Percentiles rank a stretch among this genome's conserved stretches.
Conservation (phyloP, 2,329 filamentous ascomycete genomes). For the Pestalotiopsis sp. region DNA sequence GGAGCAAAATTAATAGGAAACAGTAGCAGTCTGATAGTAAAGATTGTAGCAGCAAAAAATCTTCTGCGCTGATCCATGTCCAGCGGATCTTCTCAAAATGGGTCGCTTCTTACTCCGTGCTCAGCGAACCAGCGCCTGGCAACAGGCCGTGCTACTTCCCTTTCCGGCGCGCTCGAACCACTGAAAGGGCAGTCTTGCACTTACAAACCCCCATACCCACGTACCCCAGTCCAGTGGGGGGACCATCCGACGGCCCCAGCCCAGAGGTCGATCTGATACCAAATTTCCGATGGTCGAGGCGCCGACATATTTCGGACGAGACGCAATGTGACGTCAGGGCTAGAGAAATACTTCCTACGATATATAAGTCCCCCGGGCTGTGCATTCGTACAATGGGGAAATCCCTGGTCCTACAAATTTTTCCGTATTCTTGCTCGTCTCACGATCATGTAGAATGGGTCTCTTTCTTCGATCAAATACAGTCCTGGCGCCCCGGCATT, state of each 20-base stretch:
- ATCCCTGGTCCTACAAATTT: background rate
- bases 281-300: background rate
- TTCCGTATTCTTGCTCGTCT: background rate
- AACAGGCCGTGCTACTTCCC: background rate
- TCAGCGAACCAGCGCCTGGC: background rate
- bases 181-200: background rate
- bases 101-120: background rate
- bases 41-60: no score
- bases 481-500: background rate
- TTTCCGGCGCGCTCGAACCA: background rate
- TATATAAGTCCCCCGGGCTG: constrained; percentile 3
- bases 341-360: background rate
- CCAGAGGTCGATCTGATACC: constrained; percentile 5
- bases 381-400: background rate
- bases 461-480: background rate
- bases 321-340: background rate
- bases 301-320: background rate
- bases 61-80: background rate
- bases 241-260: background rate
- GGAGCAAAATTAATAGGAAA: background rate
- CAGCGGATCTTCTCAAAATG: background rate
- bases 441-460: background rate
- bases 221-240: background rate
- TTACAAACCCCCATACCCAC: constrained; percentile 1
- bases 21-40: background rate